Evolutionary conservation across 306 rosid genomes (phyloP).

Genomic region (Casuarina cunninghamiana): DNA sequence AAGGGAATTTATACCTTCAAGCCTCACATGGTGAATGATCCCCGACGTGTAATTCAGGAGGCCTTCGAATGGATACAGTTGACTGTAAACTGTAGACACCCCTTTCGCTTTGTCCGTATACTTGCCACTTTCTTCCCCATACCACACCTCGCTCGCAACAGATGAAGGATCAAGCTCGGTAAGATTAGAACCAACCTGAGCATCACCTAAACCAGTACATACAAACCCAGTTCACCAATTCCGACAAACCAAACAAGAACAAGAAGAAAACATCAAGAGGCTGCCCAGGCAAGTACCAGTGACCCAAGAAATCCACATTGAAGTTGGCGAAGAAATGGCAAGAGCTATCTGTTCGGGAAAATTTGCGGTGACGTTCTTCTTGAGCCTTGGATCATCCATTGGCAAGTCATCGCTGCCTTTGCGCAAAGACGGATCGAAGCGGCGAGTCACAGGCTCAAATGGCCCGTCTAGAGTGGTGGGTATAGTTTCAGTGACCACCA

Average conservation of each 20-base stretch:
- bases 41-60: slow-evolving; percentile 87
- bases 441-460: slow-evolving; percentile 64
- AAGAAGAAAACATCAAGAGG: slow-evolving; percentile 12
- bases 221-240: slow-evolving; percentile 23
- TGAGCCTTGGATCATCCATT: slow-evolving; percentile 83
- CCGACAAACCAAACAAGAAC: slow-evolving; percentile 3
- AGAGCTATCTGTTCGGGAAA: slow-evolving; percentile 86
- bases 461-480: slow-evolving; percentile 90
- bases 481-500: slow-evolving; percentile 41
- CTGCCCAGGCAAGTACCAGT: slow-evolving; percentile 55
- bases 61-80: slow-evolving; percentile 79
- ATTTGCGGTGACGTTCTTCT: slow-evolving; percentile 61
- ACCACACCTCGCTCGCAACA: slow-evolving; percentile 72
- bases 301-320: slow-evolving; percentile 93
- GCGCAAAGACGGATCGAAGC: slow-evolving; percentile 62
- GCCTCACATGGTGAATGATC: slow-evolving; percentile 84
- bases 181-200: slow-evolving; percentile 75
- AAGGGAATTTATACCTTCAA: slow-evolving; percentile 50
- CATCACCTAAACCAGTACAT: slow-evolving; percentile 64
- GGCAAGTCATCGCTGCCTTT: slow-evolving; percentile 85
- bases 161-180: slow-evolving; percentile 68
- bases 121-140: slow-evolving; percentile 74
- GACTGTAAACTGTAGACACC: slow-evolving; percentile 65
- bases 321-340: slow-evolving; percentile 74
- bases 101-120: slow-evolving; percentile 51